Evolutionary conservation across 768 basidiomycete genomes (phyloP).

Genomic region (Kwoniella mangroviensis): DNA sequence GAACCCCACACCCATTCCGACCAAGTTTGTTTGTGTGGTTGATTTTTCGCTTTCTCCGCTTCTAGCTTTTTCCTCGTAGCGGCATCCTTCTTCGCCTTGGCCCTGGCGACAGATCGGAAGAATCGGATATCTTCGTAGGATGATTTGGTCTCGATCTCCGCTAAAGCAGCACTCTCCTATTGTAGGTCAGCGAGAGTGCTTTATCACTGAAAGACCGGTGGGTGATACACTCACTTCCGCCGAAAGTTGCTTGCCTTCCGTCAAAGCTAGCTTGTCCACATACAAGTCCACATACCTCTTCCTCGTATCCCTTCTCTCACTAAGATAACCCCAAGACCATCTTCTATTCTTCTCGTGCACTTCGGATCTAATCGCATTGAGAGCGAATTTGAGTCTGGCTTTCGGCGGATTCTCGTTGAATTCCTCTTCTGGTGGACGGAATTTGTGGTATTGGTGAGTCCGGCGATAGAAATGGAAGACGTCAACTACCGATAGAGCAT

Average conservation of each 20-base stretch:
- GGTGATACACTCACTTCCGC: constrained; percentile 62
- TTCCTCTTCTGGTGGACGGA: constrained; percentile 70
- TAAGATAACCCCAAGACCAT: constrained; percentile 93
- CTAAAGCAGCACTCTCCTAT: constrained; percentile 60
- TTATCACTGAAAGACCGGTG: neutral
- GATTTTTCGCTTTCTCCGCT: constrained; percentile 69
- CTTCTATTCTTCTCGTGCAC: constrained; percentile 79
- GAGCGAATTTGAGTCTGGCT: constrained; percentile 78
- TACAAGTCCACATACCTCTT: constrained; percentile 79
- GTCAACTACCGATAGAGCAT: constrained; percentile 87
- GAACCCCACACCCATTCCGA: constrained; percentile 77
- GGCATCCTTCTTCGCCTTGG: constrained; percentile 81
- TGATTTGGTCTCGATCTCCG: constrained; percentile 76
- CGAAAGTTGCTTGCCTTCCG: constrained; percentile 63
- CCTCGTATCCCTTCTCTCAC: constrained; percentile 83
- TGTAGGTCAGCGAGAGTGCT: neutral
- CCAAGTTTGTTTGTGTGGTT: constrained; percentile 64
- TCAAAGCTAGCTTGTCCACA: constrained; percentile 63
- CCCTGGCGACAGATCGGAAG: constrained; percentile 92
- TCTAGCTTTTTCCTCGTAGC: constrained; percentile 70
- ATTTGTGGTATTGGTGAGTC: constrained; percentile 76
- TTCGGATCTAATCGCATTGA: constrained; percentile 75
- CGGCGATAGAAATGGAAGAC: constrained; percentile 96
- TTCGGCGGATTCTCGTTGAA: constrained; percentile 67
- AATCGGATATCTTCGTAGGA: constrained; percentile 94